These are phyloP conservation scores for Fusarium equiseti DNA, from an alignment of 2,329 filamentous ascomycete genomes.

Conservation along the genomic window DNA sequence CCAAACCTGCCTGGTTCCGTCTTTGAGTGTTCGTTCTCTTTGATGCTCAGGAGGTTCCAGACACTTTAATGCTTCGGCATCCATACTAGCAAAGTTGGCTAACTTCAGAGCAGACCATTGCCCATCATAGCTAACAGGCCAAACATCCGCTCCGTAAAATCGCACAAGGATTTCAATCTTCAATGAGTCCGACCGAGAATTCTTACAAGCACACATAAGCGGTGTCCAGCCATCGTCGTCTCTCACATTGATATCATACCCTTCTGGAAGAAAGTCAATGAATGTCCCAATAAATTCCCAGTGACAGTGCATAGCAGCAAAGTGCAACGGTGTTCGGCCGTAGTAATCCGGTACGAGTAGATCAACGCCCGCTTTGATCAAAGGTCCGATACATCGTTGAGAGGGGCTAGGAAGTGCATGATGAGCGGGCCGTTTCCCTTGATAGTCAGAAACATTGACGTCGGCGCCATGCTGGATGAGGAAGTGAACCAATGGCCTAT, in stretches of 20 bases:
- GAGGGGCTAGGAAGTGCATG: neutral
- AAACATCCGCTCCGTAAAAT: neutral
- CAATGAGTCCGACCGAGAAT: neutral
- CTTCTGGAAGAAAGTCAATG: neutral
- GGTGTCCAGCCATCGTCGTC: neutral
- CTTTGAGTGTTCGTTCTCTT: neutral
- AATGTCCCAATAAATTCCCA: neutral
- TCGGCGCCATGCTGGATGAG: neutral
- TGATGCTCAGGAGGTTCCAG: neutral
- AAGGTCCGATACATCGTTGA: neutral
- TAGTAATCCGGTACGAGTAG: neutral
- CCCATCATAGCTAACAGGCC: neutral
- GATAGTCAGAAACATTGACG: neutral
- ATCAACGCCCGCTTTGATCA: neutral
- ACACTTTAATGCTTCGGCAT: neutral
- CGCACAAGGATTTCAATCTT: neutral
- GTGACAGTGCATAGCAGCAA: neutral
- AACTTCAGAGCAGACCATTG: neutral
- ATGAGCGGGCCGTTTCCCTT: neutral
- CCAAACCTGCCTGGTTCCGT: neutral
- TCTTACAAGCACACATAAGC: neutral
- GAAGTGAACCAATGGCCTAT: neutral
- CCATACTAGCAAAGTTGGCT: neutral
- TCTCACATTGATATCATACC: neutral
- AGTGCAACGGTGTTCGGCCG: neutral